Conservation (phyloP, 768 basidiomycete species). For the Leccinellum rugosiceps region DNA sequence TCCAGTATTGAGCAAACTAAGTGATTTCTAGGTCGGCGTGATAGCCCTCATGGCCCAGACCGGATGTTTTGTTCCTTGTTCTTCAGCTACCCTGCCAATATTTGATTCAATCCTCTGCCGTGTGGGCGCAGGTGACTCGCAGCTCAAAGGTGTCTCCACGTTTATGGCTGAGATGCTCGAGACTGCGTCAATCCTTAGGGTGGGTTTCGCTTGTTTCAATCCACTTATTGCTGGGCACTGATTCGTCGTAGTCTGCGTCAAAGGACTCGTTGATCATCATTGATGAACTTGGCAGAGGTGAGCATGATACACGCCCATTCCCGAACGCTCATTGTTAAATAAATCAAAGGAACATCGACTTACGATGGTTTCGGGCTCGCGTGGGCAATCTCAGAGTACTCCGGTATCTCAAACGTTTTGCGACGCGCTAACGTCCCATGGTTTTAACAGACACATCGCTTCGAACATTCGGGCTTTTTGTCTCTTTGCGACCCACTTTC, state of each 20-base stretch:
- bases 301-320: slow-evolving; percentile 1
- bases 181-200: slow-evolving; percentile 90
- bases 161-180: slow-evolving; percentile 99
- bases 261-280: slow-evolving; percentile 95
- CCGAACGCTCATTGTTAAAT: slow-evolving; percentile 1
- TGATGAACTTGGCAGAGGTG: slow-evolving; percentile 92
- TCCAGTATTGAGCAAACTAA: background rate
- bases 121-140: slow-evolving; percentile 97
- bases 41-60: slow-evolving; percentile 95
- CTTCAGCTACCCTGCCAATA: slow-evolving; percentile 80
- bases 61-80: slow-evolving; percentile 93
- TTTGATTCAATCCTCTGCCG: slow-evolving; percentile 95
- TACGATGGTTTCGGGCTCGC: slow-evolving; percentile 98
- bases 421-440: background rate
- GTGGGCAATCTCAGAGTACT: slow-evolving; percentile 96
- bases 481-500: slow-evolving; percentile 97
- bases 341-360: slow-evolving; percentile 76
- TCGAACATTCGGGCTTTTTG: slow-evolving; percentile 91
- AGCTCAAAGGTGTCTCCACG: slow-evolving; percentile 95
- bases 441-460: slow-evolving; percentile 73
- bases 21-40: slow-evolving; percentile 70
- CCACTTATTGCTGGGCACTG: background rate
- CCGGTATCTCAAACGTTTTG: slow-evolving; percentile 19
- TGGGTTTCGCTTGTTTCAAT: slow-evolving; percentile 32
- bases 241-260: slow-evolving; percentile 68